phyloP scores from a whole-genome alignment of 305 asterid species.

The Fraxinus baroniana region DNA sequence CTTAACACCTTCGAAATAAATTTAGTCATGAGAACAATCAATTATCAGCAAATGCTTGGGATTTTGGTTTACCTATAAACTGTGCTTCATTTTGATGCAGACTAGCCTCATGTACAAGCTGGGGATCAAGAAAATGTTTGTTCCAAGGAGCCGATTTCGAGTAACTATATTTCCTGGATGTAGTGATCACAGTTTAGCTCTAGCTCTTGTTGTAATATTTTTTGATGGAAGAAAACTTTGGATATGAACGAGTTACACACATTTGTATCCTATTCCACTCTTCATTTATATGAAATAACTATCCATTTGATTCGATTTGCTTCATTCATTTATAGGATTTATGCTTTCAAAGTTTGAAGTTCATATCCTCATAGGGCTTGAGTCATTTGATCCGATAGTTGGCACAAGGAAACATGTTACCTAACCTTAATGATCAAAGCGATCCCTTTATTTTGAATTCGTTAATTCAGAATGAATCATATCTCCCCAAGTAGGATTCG shows the following conservation, averaged over 20 bases:
- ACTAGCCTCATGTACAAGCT: conserved; percentile 83
- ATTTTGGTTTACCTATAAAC: neutral
- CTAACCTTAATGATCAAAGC: no score
- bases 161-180: conserved; percentile 79
- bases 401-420: neutral
- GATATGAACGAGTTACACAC: conserved; percentile 37
- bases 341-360: neutral
- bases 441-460: no score
- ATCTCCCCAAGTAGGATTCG: no score
- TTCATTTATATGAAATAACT: neutral
- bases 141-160: conserved; percentile 74
- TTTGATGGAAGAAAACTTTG: conserved; percentile 78
- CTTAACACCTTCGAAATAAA: neutral
- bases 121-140: conserved; percentile 55
- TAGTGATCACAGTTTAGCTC: conserved; percentile 52
- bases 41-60: neutral
- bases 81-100: conserved; percentile 46
- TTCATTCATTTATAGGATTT: neutral
- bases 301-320: neutral
- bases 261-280: neutral
- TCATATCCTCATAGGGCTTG: neutral
- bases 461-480: no score
- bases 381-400: neutral
- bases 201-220: conserved; percentile 58
- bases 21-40: neutral